Evolutionary conservation across 2,329 filamentous ascomycete species (phyloP), one percentile per base, ranked within the genome.

Genomic region (Scolecobasidium constrictum): DNA sequence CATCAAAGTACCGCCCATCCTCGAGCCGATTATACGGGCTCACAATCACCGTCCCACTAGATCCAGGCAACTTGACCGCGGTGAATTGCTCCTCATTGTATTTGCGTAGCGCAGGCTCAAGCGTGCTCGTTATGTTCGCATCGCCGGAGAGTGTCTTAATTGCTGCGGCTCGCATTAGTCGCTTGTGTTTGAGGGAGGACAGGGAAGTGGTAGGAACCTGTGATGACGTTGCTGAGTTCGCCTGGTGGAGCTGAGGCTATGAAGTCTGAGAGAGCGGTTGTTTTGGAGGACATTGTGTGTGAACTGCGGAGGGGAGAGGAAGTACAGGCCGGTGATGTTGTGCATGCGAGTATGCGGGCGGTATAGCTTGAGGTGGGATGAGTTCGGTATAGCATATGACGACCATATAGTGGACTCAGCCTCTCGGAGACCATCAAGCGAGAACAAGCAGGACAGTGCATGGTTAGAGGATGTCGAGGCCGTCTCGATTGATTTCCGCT

Each of bases 21-120:
- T 82, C 86, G 31, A 95, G 69, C 39, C 79, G 78, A 65, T 90
- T 96, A 68, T 93, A 81, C 44, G 78, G 72, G 70, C 86, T 95
- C 58, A 98, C 74, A 51, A 96, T 75, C 49, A 80, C 86, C 65
- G 82, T 66, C 61, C 86, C 79, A 62, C 78, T 90, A 58, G 83
- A 78, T 21, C 87, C 87, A 0, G 90, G 90, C 44, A 98, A 76
- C 72, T 93, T 94, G 48, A 86, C 81, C 13, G 87, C 87, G 38
- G 79, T 68, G 62, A 95, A 83, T 64, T 98, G 92, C 63, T 88
- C 83, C 65, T 98, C 90, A 56, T 96, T 95, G 74, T 98, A 96
- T 64, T 83, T 86, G 65, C 88, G 73, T 61, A 94, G 93, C 0
- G 92, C 87, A 1, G 87, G 84, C 5, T 73, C 75, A 42, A 95